phyloP scores from a whole-genome alignment of 1,139 yeast species.

The Magnusiomyces ingens region DNA sequence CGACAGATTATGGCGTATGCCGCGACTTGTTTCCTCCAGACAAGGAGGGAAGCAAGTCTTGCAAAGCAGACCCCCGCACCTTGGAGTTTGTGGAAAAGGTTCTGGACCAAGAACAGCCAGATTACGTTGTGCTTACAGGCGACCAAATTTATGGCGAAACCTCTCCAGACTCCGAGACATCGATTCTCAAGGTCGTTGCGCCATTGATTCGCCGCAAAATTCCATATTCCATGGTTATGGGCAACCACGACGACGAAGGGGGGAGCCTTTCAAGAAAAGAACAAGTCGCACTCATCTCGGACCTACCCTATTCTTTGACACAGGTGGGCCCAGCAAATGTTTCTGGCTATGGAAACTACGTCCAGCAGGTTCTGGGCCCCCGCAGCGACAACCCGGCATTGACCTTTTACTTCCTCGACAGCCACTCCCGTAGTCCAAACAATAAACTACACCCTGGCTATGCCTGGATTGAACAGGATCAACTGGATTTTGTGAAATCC shows the following conservation, averaged over 20 bases:
- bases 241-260: slow-evolving; percentile 84
- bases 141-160: slow-evolving; percentile 72
- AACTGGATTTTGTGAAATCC: slow-evolving; percentile 53
- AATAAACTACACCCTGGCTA: slow-evolving; percentile 70
- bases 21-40: slow-evolving; percentile 54
- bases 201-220: slow-evolving; percentile 61
- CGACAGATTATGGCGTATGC: slow-evolving; percentile 71
- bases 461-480: slow-evolving; percentile 76
- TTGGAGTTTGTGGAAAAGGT: slow-evolving; percentile 52
- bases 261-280: slow-evolving; percentile 48
- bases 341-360: slow-evolving; percentile 77
- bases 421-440: slow-evolving; percentile 63
- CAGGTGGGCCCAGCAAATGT: slow-evolving; percentile 55
- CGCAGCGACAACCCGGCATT: slow-evolving; percentile 43
- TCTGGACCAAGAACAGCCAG: slow-evolving; percentile 67
- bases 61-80: slow-evolving; percentile 73
- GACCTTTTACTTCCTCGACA: slow-evolving; percentile 69
- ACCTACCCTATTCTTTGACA: slow-evolving; percentile 63
- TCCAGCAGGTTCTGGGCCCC: slow-evolving; percentile 44
- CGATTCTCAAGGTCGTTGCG: slow-evolving; percentile 66
- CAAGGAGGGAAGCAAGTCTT: slow-evolving; percentile 28
- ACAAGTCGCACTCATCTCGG: slow-evolving; percentile 48
- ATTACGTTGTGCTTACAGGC: slow-evolving; percentile 77
- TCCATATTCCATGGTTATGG: slow-evolving; percentile 77
- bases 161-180: slow-evolving; percentile 71